phyloP scores from a whole-genome alignment of 768 basidiomycete genomes.

The Boletus tomentosulus region DNA sequence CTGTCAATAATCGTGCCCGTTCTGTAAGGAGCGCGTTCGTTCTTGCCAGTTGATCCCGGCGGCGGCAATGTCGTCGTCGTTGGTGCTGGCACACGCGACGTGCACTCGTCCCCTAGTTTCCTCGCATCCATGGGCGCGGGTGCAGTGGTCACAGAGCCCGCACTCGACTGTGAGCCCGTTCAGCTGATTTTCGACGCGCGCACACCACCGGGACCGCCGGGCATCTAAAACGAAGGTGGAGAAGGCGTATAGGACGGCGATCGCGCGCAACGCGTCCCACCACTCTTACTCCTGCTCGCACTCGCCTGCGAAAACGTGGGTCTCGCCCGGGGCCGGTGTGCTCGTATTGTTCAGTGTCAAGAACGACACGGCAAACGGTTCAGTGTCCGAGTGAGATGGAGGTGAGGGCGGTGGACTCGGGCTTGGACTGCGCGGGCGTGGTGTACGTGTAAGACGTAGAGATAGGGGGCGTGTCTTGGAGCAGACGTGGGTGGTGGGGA shows the following conservation, averaged over 20 bases:
- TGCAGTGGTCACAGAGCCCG: not conserved
- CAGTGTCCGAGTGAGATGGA: constrained; percentile 6
- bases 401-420: constrained; percentile 5
- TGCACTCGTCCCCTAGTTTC: not conserved
- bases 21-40: constrained; percentile 55
- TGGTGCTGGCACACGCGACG: not conserved
- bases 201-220: not conserved
- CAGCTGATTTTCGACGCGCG: not conserved
- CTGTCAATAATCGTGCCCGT: constrained; percentile 50
- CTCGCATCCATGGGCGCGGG: not conserved
- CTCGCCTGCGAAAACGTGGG: not conserved
- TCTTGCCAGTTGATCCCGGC: constrained; percentile 32
- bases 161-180: not conserved
- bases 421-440: not conserved
- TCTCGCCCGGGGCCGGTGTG: constrained; percentile 3
- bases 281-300: not conserved
- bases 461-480: not conserved
- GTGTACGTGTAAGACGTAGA: not conserved
- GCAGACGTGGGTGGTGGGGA: not conserved
- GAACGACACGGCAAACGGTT: constrained; percentile 21
- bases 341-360: constrained; percentile 22
- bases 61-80: not conserved
- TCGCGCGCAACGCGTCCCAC: not conserved
- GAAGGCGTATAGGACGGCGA: constrained; percentile 11
- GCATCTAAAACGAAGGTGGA: not conserved